phyloP scores from a whole-genome alignment of 108 stramenopile species.

The Cyclotella cryptica region DNA sequence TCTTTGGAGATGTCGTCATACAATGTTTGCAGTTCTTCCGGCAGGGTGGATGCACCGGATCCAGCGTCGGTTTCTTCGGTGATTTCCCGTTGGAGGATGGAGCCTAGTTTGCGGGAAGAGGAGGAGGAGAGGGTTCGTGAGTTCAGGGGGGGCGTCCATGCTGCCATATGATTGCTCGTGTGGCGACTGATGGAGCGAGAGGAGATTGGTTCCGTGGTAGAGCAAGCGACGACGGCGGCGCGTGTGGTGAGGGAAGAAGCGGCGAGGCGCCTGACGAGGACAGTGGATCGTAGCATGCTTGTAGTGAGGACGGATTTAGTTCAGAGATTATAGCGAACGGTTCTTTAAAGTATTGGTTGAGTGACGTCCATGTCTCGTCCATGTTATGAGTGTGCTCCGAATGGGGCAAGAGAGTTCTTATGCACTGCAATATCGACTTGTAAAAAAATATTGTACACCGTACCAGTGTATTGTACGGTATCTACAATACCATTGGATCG shows the following conservation, averaged over 20 bases:
- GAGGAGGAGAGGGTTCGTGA: constrained; percentile 10
- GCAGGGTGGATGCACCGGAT: constrained; percentile 18
- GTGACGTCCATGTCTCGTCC: too few species aligned
- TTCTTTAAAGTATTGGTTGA: too few species aligned
- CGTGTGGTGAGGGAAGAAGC: constrained; percentile 2
- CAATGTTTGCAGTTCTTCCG: constrained; percentile 46
- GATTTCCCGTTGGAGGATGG: constrained; percentile 54
- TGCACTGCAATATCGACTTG: too few species aligned
- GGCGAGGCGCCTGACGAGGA: constrained; percentile 1
- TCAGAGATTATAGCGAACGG: too few species aligned
- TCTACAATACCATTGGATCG: too few species aligned
- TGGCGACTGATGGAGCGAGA: background rate
- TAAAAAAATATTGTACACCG: too few species aligned
- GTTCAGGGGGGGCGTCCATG: background rate
- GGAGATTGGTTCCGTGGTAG: constrained; percentile 1
- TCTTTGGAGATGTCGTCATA: constrained; percentile 24
- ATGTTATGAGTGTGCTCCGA: too few species aligned
- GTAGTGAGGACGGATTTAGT: background rate
- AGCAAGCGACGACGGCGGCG: background rate
- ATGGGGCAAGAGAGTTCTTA: too few species aligned
- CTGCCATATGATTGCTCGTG: background rate
- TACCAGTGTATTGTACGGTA: too few species aligned
- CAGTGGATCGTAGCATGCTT: background rate
- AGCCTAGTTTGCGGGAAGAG: constrained; percentile 19
- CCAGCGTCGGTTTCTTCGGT: constrained; percentile 46